Evolutionary conservation across 345 rosid genomes (phyloP).

Genomic region (Mercurialis annua): DNA sequence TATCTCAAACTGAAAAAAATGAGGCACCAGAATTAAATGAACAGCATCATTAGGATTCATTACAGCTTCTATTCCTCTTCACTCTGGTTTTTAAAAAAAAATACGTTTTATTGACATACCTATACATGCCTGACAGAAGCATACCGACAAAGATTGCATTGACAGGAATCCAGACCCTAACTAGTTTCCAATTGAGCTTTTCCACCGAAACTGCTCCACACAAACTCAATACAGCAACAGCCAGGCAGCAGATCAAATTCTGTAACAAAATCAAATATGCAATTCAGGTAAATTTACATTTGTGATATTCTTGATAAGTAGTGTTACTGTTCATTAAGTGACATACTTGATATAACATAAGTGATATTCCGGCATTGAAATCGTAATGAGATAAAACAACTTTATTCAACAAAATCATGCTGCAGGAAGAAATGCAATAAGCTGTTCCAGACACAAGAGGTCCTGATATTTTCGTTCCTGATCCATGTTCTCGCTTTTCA

Average conservation of each 20-base stretch:
- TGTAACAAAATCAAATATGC: slow-evolving; percentile 38
- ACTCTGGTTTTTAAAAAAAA: neutral
- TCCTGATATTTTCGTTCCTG: slow-evolving; percentile 49
- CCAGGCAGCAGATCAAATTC: slow-evolving; percentile 73
- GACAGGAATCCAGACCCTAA: slow-evolving; percentile 86
- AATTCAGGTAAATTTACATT: neutral
- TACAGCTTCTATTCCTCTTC: neutral
- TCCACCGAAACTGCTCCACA: slow-evolving; percentile 64
- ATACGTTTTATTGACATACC: slow-evolving; percentile 35
- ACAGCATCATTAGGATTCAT: neutral
- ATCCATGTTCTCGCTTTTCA: slow-evolving; percentile 45
- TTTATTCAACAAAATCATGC: slow-evolving; percentile 89
- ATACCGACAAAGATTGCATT: slow-evolving; percentile 88
- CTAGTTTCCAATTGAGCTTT: slow-evolving; percentile 77
- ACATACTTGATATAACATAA: slow-evolving; percentile 90
- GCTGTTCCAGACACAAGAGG: slow-evolving; percentile 84
- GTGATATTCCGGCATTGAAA: slow-evolving; percentile 72
- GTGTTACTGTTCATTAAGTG: neutral
- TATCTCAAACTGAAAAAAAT: slow-evolving; percentile 71
- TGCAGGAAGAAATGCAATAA: slow-evolving; percentile 85
- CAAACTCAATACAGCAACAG: slow-evolving; percentile 51
- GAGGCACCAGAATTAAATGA: slow-evolving; percentile 17
- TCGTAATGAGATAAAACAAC: slow-evolving; percentile 70
- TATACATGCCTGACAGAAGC: slow-evolving; percentile 91
- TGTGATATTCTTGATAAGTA: neutral